Percentiles rank a stretch among this genome's conserved stretches.
These are phyloP conservation scores for Penicillium rolfsii DNA, from an alignment of 2,329 filamentous ascomycete genomes.

Conservation along the genomic window DNA sequence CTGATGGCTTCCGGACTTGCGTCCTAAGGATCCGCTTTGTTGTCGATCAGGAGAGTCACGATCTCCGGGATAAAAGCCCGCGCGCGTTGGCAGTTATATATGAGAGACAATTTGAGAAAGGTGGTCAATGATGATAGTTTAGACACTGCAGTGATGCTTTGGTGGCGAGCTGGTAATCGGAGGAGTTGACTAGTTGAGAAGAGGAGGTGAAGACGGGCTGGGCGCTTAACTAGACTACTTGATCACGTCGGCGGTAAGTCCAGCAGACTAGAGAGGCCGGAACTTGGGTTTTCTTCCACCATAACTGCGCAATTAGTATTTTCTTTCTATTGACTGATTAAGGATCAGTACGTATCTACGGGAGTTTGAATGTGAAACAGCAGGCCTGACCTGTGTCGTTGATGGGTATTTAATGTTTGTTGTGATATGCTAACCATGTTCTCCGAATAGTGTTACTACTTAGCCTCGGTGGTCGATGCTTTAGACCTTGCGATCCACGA, in stretches of 20 bases:
- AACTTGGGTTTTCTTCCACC: neutral
- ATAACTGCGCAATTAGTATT: neutral
- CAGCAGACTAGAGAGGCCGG: neutral
- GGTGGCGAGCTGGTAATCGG: slow-evolving; percentile 1
- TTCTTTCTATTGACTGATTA: neutral
- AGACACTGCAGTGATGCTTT: neutral
- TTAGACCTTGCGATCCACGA: slow-evolving; percentile 61
- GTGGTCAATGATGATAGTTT: neutral
- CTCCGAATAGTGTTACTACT: neutral
- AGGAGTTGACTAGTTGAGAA: slow-evolving; percentile 7
- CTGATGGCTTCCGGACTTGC: slow-evolving; percentile 22
- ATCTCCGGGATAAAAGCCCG: slow-evolving; percentile 7
- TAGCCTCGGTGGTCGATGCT: neutral
- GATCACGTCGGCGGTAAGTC: slow-evolving; percentile 25
- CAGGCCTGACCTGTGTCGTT: neutral
- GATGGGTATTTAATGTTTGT: slow-evolving; percentile 1
- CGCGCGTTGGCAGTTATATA: neutral
- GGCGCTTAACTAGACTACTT: slow-evolving; percentile 23
- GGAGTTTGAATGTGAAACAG: neutral
- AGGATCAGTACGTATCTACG: too few relatives aligned
- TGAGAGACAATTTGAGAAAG: neutral
- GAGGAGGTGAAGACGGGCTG: slow-evolving; percentile 9
- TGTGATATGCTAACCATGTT: neutral
- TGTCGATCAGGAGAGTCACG: slow-evolving; percentile 23
- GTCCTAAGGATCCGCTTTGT: slow-evolving; percentile 20